Evolutionary conservation across 495 filamentous ascomycete genomes (phyloP).

Genomic region (Neurospora sp.): DNA sequence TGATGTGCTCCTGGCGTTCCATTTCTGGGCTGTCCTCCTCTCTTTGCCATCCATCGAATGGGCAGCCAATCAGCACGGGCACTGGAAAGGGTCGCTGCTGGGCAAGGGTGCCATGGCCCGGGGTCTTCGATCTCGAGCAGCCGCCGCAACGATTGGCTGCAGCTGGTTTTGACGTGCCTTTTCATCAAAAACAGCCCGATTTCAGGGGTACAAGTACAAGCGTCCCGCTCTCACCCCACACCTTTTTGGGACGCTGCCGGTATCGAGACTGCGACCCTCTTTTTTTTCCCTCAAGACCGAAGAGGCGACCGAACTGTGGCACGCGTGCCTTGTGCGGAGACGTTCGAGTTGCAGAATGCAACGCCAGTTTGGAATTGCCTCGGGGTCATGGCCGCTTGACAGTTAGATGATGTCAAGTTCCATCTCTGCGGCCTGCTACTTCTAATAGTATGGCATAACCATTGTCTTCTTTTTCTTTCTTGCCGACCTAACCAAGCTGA

Average conservation of each 20-base stretch:
- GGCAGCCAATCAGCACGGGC: slow-evolving; percentile 10
- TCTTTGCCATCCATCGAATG: background rate
- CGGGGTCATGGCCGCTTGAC: background rate
- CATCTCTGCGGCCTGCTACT: background rate
- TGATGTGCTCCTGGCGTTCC: background rate
- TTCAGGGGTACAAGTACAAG: slow-evolving; percentile 19
- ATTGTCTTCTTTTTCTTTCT: background rate
- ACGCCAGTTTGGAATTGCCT: background rate
- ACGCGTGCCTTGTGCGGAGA: background rate
- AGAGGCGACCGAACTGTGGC: background rate
- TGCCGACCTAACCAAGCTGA: too few species aligned
- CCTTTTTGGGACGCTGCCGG: background rate
- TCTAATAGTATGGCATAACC: too few species aligned
- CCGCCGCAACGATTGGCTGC: slow-evolving; percentile 11
- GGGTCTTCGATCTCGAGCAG: slow-evolving; percentile 16
- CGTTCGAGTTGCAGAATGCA: background rate
- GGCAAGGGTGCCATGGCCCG: slow-evolving; percentile 19
- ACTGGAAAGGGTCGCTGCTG: slow-evolving; percentile 2
- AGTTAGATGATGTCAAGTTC: background rate
- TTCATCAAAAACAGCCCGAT: slow-evolving; percentile 8
- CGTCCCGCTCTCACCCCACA: slow-evolving; percentile 6
- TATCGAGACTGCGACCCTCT: background rate
- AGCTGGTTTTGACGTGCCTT: slow-evolving; percentile 14
- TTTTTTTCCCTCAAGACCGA: background rate
- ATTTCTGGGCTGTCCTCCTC: background rate